Conservation (phyloP, 2,329 filamentous ascomycete species). For the Colletotrichum nymphaeae region DNA sequence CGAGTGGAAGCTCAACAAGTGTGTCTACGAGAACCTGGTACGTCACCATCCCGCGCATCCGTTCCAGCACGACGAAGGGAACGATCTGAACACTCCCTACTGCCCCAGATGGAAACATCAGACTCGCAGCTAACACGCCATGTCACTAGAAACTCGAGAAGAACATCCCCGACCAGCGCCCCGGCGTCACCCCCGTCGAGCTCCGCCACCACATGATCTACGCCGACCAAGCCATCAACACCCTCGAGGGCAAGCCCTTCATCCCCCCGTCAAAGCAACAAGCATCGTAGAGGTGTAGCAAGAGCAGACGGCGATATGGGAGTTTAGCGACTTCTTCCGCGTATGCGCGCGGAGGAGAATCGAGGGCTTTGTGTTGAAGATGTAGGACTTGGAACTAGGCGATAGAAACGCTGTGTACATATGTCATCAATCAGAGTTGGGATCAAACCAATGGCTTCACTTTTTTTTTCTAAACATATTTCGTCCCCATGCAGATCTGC, state of each 20-base stretch:
- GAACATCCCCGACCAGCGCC: constrained; percentile 79
- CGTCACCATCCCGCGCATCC: constrained; percentile 47
- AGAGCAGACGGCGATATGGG: background rate
- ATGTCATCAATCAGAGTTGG: constrained; percentile 37
- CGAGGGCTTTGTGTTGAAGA: constrained; percentile 20
- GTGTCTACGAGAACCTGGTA: constrained; percentile 96
- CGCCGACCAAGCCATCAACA: constrained; percentile 62
- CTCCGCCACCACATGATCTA: constrained; percentile 74
- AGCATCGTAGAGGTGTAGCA: constrained; percentile 31
- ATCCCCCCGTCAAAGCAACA: constrained; percentile 39
- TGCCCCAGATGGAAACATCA: background rate
- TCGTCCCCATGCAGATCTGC: background rate
- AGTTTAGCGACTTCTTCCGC: background rate
- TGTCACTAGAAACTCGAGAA: constrained; percentile 79
- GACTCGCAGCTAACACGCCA: background rate
- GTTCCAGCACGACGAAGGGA: background rate
- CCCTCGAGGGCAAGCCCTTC: constrained; percentile 57
- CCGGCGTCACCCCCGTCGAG: constrained; percentile 78
- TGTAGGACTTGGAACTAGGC: constrained; percentile 31
- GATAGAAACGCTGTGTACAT: constrained; percentile 38
- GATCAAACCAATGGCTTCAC: constrained; percentile 22
- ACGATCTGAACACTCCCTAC: background rate
- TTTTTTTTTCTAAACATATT: background rate
- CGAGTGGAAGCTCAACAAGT: constrained; percentile 93
- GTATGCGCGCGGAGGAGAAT: background rate